Percentiles rank a stretch among this genome's conserved stretches.
Conservation (phyloP, 495 filamentous ascomycete genomes). For the Coniosporium apollinis region DNA sequence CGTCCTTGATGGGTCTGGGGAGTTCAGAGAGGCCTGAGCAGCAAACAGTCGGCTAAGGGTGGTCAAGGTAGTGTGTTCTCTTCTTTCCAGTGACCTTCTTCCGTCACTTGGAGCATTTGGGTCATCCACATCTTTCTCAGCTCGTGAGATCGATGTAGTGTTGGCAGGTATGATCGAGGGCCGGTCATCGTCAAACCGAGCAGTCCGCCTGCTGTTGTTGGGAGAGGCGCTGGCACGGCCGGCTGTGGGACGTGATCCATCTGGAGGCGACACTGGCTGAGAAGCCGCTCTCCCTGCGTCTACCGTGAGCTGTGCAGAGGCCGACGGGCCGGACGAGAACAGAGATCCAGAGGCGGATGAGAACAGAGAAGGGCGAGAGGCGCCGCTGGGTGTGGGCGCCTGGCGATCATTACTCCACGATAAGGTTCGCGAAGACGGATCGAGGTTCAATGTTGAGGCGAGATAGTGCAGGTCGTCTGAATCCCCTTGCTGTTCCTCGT, state of each 20-base stretch:
- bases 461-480: too few species aligned
- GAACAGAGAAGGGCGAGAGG: too few species aligned
- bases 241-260: background rate
- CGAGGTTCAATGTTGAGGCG: too few species aligned
- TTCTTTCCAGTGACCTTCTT: conserved; percentile 5
- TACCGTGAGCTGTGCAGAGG: too few species aligned
- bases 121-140: conserved; percentile 29
- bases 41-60: conserved; percentile 22
- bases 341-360: too few species aligned
- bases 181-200: conserved; percentile 1
- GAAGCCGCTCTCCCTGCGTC: too few species aligned
- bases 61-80: conserved; percentile 17
- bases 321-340: too few species aligned
- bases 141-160: conserved; percentile 12
- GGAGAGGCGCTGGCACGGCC: background rate
- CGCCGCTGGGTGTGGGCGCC: too few species aligned
- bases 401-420: too few species aligned
- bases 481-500: too few species aligned
- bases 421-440: too few species aligned
- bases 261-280: too few species aligned
- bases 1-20: conserved; percentile 13
- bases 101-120: conserved; percentile 19
- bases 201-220: background rate
- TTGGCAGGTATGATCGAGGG: conserved; percentile 1
- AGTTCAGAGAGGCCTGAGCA: conserved; percentile 11